Evolutionary conservation across 805 yeast species (phyloP), one percentile per base, ranked within the genome.

Genomic region (Yarrowia phangngaensis): DNA sequence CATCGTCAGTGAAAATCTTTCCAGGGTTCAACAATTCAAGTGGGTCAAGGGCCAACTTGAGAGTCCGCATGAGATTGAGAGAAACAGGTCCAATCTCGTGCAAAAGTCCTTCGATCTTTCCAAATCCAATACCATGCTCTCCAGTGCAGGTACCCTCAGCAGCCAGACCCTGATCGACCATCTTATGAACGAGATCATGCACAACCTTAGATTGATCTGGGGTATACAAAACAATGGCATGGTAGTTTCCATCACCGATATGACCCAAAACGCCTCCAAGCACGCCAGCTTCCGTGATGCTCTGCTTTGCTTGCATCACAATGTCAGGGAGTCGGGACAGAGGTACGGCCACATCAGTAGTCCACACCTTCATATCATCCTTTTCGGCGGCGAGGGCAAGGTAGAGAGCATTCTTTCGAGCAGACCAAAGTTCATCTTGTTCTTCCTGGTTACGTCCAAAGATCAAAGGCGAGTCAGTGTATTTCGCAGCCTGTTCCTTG

Each of bases 61-160:
- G 61, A 36, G 73, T 74, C 61, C 94, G 74, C 95, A 85, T 85
- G 27, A 80, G 61, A 57, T 77, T 78, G 19, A 85, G 72, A 0
- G 92, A 76, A 1, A 74, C 80, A 4, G 70, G 69, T 1, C 92
- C 94, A 20, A 85, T 64, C 62, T 85, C 95, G 50, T 68, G 65
- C 20, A 71, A 66, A 24, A 85, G 63, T 52, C 71, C 78, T 20
- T 73, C 74, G 54, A 89, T 66, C 59, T 85, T 85, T 27, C 90
- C 89, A 11, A 55, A 57, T 7, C 95, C 95, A 29, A 86, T 76
- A 11, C 95, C 95, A 60, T 85, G 95, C 59, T 85, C 95, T 26
- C 95, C 95, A 4, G 88, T 82, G 55, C 87, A 80, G 1, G 95
- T 85, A 1, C 95, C 94, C 47, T 84, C 94, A 28, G 79, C 73